Evolutionary conservation across 2,329 filamentous ascomycete species (phyloP), one percentile per base, ranked within the genome.

Genomic region (Fusarium sambucinum): DNA sequence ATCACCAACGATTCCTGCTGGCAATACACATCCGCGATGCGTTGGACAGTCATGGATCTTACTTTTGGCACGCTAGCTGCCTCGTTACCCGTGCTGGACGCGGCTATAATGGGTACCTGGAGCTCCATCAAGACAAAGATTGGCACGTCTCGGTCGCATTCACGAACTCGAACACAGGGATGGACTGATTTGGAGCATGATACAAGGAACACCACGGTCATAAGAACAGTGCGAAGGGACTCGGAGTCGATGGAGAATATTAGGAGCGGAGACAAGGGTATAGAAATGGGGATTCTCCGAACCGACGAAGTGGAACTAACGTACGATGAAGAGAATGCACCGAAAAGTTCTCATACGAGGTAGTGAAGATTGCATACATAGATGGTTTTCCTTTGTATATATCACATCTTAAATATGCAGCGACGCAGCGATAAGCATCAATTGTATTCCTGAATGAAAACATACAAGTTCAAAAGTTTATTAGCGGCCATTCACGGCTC

Each of bases 21-120:
- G 63, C 61, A 66, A 42, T 66, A 35, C 37, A 66, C 61, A 5
- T 66, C 63, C 6, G 61, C 54, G 2, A 12, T 66, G 40, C 51
- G 63, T 2, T 66, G 63, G 61, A 61, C 63, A 0, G 63, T 66
- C 1, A 27, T 66, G 16, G 63, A 66, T 12, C 61, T 66, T 5
- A 66, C 61, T 1, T 47, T 61, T 2, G 55, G 61, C 6, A 66
- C 63, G 5, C 16, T 66, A 4, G 54, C 63, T 4, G 63, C 63
- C 5, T 65, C 61, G 2, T 57, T 66, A 1, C 61, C 63, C 0
- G 61, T 66, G 17, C 42, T 66, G 12, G 63, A 66, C 13, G 56
- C 55, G 2, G 63, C 63, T 4, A 66, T 66, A 25, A 66, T 66
- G 63, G 63, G 63, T 4, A 66, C 63, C 1, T 66, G 61, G 63